Conservation (phyloP, 2,329 filamentous ascomycete genomes). For the Alternaria brassicicola region DNA sequence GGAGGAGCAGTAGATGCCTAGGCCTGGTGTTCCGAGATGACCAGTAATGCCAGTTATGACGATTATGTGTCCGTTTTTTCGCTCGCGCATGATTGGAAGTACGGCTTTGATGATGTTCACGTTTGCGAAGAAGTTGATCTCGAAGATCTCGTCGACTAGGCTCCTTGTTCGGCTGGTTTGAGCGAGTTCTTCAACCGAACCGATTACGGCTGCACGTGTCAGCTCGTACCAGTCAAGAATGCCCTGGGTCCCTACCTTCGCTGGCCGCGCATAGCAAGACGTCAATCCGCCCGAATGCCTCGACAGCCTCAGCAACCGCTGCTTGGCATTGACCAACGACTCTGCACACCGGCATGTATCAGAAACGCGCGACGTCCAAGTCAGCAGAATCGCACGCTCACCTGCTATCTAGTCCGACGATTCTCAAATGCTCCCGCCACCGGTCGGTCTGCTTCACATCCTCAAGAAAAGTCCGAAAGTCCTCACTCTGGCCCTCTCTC, state of each 20-base stretch:
- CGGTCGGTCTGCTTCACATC: conserved; percentile 71
- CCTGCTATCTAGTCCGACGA: conserved; percentile 65
- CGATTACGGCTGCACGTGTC: conserved; percentile 71
- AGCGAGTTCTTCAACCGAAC: conserved; percentile 87
- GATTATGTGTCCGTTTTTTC: conserved; percentile 87
- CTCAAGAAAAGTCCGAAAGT: conserved; percentile 80
- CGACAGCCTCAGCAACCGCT: conserved; percentile 83
- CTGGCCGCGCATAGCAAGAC: conserved; percentile 89
- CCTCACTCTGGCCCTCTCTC: conserved; percentile 71
- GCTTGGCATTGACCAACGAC: conserved; percentile 76
- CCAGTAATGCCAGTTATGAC: conserved; percentile 88
- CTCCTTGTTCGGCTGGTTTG: conserved; percentile 74
- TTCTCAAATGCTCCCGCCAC: conserved; percentile 78
- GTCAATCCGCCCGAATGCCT: conserved; percentile 84
- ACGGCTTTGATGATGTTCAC: conserved; percentile 94
- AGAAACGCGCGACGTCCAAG: conserved; percentile 18
- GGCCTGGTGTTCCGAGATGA: conserved; percentile 88
- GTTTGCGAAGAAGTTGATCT: conserved; percentile 92
- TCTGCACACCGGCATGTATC: conserved; percentile 41
- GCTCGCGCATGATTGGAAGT: conserved; percentile 77
- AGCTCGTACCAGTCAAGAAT: background rate
- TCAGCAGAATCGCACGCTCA: conserved; percentile 20
- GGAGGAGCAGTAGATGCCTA: conserved; percentile 88
- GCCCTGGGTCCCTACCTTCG: conserved; percentile 64
- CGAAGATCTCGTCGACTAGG: conserved; percentile 88